Conservation (phyloP, 768 basidiomycete species). For the Candolleomyces eurysporus region DNA sequence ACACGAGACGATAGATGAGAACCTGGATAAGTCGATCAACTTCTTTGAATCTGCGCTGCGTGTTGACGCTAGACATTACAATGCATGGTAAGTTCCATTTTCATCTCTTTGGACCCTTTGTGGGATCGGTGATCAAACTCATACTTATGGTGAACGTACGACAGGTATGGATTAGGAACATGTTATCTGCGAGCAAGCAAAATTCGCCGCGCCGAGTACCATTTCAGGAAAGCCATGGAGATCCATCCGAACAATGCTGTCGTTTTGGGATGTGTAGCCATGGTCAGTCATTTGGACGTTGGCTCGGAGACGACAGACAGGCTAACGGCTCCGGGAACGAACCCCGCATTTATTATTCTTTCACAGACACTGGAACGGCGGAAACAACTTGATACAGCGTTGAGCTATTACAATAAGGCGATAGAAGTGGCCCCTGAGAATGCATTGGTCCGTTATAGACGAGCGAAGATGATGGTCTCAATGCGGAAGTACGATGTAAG, state of each 20-base stretch:
- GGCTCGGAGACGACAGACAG: conserved; percentile 19
- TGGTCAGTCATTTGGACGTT: conserved; percentile 50
- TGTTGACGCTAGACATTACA: conserved; percentile 92
- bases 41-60: conserved; percentile 92
- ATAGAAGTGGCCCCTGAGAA: conserved; percentile 87
- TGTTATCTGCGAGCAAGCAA: conserved; percentile 96
- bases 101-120: conserved; percentile 6
- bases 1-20: conserved; percentile 95
- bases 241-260: conserved; percentile 96
- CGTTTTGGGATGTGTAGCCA: conserved; percentile 92
- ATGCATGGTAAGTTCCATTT: conserved; percentile 79
- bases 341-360: conserved; percentile 2
- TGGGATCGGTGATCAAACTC: conserved; percentile 13
- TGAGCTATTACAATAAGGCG: conserved; percentile 57
- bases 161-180: conserved; percentile 97
- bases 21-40: conserved; percentile 85
- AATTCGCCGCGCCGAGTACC: conserved; percentile 90
- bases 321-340: conserved; percentile 22
- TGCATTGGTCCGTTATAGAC: conserved; percentile 90
- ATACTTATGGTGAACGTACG: conserved; percentile 14
- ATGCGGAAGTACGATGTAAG: conserved; percentile 78
- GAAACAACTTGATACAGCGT: conserved; percentile 72
- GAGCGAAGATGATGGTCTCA: conserved; percentile 87
- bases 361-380: conserved; percentile 85
- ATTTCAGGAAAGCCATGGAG: conserved; percentile 87